Base-by-base conservation (phyloP, 2,329 filamentous ascomycete genomes). In the Clonostachys byssicola region DNA sequence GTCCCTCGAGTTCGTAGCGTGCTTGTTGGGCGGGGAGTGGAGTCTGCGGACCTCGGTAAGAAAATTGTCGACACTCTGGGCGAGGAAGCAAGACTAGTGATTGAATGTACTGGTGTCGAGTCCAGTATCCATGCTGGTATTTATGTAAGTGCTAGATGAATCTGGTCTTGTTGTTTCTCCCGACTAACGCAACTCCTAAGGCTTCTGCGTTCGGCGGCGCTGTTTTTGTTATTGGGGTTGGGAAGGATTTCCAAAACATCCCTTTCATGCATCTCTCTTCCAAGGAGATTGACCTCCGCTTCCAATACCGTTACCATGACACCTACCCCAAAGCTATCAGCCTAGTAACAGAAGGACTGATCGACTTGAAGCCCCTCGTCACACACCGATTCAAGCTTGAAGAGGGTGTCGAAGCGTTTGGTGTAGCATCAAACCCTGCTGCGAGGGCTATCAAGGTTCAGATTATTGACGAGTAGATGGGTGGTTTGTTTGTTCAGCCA, bases 241-340 rank as follows among this genome's bases (percentile, higher is more conserved):
- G 34, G 10, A 36, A 36, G 34, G 34, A 36, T n/a, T 36, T 36
- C 34, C 10, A 10, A n/a, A 36, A 10, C 10, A 10, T 36, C 10
- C 34, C 34, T 36, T 36, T 36, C 34, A 36, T 36, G 34, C n/a
- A 36, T n/a, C 10, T 36, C 10, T 10, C 34, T n/a, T 10, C 10
- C 10, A 36, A 36, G 34, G 34, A 82, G 78, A 85, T 88, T 52
- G 74, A 86, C 54, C 68, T 88, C 20, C 79, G 77, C 35, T 88
- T 88, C 65, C 87, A 87, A 59, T 87, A 88, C 60, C 73, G 85
- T 10, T 36, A 36, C 34, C 34, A 36, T n/a, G 34, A 88, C 56
- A 87, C 83, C 0, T 88, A 85, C 84, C 83, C 84, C 0, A 74
- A 77, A 0, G 85, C 80, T 0, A 83, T 88, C 34, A 71, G 77